phyloP scores from a whole-genome alignment of 345 rosid species.

The Eucalyptus virginea region DNA sequence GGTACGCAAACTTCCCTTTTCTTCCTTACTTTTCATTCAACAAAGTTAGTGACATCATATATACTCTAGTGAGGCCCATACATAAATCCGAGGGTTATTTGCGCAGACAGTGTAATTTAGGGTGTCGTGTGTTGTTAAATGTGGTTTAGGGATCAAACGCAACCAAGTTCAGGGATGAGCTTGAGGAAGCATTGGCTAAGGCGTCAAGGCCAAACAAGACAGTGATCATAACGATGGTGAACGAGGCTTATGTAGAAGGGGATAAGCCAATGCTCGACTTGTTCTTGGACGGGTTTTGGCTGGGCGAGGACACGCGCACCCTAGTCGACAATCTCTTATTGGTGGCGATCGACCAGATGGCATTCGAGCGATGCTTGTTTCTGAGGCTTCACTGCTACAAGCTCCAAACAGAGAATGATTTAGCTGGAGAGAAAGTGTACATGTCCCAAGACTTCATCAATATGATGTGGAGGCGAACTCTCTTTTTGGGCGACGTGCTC shows the following conservation, averaged over 20 bases:
- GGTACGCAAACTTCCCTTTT: background rate
- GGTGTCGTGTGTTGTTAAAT: background rate
- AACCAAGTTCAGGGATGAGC: background rate
- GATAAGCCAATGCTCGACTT: conserved; percentile 48
- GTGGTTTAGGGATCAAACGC: background rate
- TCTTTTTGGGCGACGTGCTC: conserved; percentile 47
- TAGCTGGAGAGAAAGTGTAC: conserved; percentile 36
- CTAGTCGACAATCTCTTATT: conserved; percentile 35
- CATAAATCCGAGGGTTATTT: background rate
- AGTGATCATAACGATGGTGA: conserved; percentile 21
- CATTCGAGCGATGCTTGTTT: conserved; percentile 50
- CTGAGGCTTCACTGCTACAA: conserved; percentile 64
- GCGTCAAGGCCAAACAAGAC: conserved; percentile 2
- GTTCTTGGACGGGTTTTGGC: conserved; percentile 62
- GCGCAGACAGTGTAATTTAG: background rate
- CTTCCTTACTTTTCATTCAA: background rate
- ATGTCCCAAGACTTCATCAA: conserved; percentile 62
- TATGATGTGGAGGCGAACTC: conserved; percentile 87
- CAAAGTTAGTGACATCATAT: background rate
- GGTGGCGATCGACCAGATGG: conserved; percentile 45
- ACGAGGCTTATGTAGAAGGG: conserved; percentile 40
- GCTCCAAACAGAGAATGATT: conserved; percentile 32
- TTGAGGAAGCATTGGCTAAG: background rate
- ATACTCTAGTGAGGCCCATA: background rate
- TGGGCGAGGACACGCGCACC: conserved; percentile 38